phyloP scores from a whole-genome alignment of 164 flowering plant genomes.

The Litsea cubeba region DNA sequence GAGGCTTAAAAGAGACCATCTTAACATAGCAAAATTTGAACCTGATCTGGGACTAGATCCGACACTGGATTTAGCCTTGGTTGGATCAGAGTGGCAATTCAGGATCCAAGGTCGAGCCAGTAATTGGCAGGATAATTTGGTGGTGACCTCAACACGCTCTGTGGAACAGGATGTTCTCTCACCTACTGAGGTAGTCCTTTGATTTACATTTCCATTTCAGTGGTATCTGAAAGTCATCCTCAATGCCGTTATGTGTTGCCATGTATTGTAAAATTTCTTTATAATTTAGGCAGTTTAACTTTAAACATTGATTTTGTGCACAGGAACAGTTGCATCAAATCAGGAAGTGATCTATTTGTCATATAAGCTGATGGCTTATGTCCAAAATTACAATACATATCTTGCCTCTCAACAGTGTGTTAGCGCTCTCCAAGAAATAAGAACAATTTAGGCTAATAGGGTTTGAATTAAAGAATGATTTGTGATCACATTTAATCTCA shows the following conservation, averaged over 20 bases:
- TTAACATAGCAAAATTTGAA: constrained; percentile 93
- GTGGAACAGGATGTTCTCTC: constrained; percentile 95
- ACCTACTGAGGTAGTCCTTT: constrained; percentile 68
- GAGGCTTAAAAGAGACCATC: constrained; percentile 88
- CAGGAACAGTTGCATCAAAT: not conserved
- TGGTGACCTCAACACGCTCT: constrained; percentile 92
- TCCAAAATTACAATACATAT: not conserved
- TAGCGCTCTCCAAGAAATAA: too few relatives aligned
- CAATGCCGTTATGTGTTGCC: not conserved
- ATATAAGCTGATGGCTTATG: not conserved
- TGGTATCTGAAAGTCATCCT: not conserved
- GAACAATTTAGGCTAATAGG: too few relatives aligned
- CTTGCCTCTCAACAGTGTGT: not conserved
- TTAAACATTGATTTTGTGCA: not conserved
- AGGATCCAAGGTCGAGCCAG: constrained; percentile 95
- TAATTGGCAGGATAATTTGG: constrained; percentile 96
- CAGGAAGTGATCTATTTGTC: not conserved
- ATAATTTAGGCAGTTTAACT: not conserved
- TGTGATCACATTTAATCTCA: too few relatives aligned
- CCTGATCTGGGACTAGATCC: constrained; percentile 97
- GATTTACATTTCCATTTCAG: not conserved
- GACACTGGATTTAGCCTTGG: constrained; percentile 82
- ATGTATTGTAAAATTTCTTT: not conserved
- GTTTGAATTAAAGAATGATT: too few relatives aligned
- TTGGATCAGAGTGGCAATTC: constrained; percentile 98